A percentile compares a stretch with the other conserved stretches of the same genome.
Conservation (phyloP, 192 early-diverging fungal species). For the Coemansia sp. region DNA sequence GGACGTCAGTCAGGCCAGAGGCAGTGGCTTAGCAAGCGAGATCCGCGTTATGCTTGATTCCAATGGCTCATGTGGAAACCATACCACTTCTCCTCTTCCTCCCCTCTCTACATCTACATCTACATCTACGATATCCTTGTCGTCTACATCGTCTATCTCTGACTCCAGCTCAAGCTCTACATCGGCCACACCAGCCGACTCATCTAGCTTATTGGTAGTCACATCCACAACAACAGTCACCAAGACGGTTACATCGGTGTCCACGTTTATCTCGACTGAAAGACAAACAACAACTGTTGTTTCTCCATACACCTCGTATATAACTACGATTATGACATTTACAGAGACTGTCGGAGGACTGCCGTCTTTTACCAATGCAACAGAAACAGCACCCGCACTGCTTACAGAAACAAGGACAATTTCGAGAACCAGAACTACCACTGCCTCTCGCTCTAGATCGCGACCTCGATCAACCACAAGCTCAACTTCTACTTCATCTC, state of each 20-base stretch:
- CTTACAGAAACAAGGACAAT: not conserved
- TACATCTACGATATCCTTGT: no score
- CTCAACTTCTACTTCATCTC: not conserved
- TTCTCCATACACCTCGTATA: conserved; percentile 18
- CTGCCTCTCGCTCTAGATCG: not conserved
- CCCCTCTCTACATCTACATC: not conserved
- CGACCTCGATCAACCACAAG: not conserved
- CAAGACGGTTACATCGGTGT: conserved; percentile 29
- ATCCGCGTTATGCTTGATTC: conserved; percentile 1
- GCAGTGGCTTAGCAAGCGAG: not conserved
- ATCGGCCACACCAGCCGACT: not conserved
- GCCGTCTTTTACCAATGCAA: not conserved
- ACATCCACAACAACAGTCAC: conserved; percentile 23
- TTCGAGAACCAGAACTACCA: conserved; percentile 4
- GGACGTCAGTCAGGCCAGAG: conserved; percentile 19
- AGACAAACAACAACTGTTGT: conserved; percentile 13
- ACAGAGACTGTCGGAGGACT: not conserved
- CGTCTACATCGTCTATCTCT: not conserved
- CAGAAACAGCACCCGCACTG: not conserved
- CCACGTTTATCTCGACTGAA: conserved; percentile 25
- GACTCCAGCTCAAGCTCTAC: not conserved
- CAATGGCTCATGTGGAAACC: conserved; percentile 3
- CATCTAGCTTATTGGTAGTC: not conserved
- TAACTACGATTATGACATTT: conserved; percentile 20
- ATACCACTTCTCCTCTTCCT: not conserved